Evolutionary conservation across 2,329 filamentous ascomycete genomes (phyloP).

Genomic region (Monilinia laxa): DNA sequence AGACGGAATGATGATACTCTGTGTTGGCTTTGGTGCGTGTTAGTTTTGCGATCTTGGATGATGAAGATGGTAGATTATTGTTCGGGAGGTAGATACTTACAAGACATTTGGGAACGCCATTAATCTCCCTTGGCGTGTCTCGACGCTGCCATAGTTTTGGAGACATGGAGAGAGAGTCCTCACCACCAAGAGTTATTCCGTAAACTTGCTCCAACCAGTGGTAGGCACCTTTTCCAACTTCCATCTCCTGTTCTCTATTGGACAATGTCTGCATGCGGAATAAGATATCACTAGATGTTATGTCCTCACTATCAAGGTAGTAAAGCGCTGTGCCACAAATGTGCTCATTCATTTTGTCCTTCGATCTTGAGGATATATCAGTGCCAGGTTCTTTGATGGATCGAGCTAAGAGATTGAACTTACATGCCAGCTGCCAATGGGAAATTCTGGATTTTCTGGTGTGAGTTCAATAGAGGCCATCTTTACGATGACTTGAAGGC

Average conservation of each 20-base stretch:
- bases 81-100: neutral
- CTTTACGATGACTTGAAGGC: constrained; percentile 64
- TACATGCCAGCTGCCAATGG: constrained; percentile 50
- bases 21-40: constrained; percentile 45
- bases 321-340: constrained; percentile 55
- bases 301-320: constrained; percentile 51
- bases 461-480: constrained; percentile 59
- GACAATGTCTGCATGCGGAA: constrained; percentile 44
- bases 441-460: constrained; percentile 53
- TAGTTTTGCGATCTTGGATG: too few species aligned
- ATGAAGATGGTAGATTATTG: too few species aligned
- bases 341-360: constrained; percentile 48
- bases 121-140: constrained; percentile 43
- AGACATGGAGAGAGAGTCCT: constrained; percentile 19
- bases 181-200: constrained; percentile 19
- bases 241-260: neutral
- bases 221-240: constrained; percentile 23
- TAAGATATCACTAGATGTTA: constrained; percentile 44
- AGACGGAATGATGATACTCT: constrained; percentile 52
- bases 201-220: constrained; percentile 30
- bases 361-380: constrained; percentile 5
- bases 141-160: constrained; percentile 45
- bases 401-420: neutral
- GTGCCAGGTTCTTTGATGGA: neutral
- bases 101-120: constrained; percentile 47